Conservation (phyloP, 2,329 filamentous ascomycete genomes). For the Aspergillus caelatus region DNA sequence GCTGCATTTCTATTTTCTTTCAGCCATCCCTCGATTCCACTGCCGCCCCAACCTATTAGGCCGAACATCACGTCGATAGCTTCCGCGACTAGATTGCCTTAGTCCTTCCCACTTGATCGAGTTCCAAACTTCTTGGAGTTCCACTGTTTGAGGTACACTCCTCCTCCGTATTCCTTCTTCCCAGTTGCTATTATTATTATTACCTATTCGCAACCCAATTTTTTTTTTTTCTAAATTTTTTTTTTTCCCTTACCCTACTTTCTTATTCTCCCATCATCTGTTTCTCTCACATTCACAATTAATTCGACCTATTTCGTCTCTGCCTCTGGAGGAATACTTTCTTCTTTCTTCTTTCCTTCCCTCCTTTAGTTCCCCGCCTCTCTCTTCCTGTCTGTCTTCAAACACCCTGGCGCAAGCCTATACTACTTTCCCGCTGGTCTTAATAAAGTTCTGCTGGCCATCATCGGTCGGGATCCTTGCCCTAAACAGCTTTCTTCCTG, state of each 20-base stretch:
- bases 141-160: conserved; percentile 5
- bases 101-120: conserved; percentile 14
- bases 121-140: conserved; percentile 7
- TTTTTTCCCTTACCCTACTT: background rate
- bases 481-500: conserved; percentile 20
- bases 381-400: background rate
- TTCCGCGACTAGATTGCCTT: conserved; percentile 18
- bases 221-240: conserved; percentile 7
- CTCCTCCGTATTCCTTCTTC: conserved; percentile 2
- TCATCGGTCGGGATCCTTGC: conserved; percentile 21
- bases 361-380: background rate
- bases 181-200: conserved; percentile 4
- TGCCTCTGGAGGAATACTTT: background rate
- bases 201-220: conserved; percentile 1
- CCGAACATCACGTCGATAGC: conserved; percentile 14
- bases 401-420: conserved; percentile 12
- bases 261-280: background rate
- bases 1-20: background rate
- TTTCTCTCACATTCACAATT: background rate
- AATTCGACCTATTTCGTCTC: background rate
- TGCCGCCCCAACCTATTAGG: conserved; percentile 11
- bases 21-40: conserved; percentile 4
- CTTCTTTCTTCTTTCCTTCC: conserved; percentile 9
- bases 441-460: conserved; percentile 17
- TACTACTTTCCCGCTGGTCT: conserved; percentile 12